Percentiles rank a stretch among this genome's conserved stretches.
These are phyloP conservation scores for Glarea lozoyensis DNA, from an alignment of 495 filamentous ascomycete species.

Conservation along the genomic window DNA sequence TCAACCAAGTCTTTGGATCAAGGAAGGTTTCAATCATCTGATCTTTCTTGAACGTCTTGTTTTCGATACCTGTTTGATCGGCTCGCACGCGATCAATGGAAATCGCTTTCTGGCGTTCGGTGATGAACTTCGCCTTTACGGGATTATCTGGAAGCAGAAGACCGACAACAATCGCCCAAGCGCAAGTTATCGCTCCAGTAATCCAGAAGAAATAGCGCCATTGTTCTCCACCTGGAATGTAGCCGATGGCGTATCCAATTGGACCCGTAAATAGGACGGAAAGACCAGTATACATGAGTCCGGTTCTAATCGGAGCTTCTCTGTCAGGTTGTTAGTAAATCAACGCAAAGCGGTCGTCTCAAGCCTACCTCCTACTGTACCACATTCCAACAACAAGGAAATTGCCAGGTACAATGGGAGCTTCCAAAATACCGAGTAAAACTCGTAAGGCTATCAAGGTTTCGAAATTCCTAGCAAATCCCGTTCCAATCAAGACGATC, in stretches of 20 bases:
- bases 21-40: conserved; percentile 50
- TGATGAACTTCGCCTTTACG: conserved; percentile 56
- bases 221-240: conserved; percentile 28
- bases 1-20: conserved; percentile 48
- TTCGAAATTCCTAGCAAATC: conserved; percentile 17
- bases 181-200: conserved; percentile 39
- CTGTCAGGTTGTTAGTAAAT: conserved; percentile 4
- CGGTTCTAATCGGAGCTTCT: conserved; percentile 28
- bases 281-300: conserved; percentile 37
- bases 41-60: conserved; percentile 58
- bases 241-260: conserved; percentile 8
- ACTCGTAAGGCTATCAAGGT: conserved; percentile 28
- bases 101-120: conserved; percentile 45
- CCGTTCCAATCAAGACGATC: conserved; percentile 33
- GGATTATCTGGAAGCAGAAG: conserved; percentile 60
- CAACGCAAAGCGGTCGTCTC: neutral
- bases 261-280: conserved; percentile 2
- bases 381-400: conserved; percentile 51
- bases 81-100: conserved; percentile 53
- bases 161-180: conserved; percentile 47
- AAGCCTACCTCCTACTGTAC: conserved; percentile 39
- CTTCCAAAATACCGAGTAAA: conserved; percentile 53
- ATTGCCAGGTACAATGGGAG: conserved; percentile 52
- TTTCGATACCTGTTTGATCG: conserved; percentile 62
- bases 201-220: conserved; percentile 44